Conservation (phyloP, 768 basidiomycete genomes). For the Tricholoma terreum region DNA sequence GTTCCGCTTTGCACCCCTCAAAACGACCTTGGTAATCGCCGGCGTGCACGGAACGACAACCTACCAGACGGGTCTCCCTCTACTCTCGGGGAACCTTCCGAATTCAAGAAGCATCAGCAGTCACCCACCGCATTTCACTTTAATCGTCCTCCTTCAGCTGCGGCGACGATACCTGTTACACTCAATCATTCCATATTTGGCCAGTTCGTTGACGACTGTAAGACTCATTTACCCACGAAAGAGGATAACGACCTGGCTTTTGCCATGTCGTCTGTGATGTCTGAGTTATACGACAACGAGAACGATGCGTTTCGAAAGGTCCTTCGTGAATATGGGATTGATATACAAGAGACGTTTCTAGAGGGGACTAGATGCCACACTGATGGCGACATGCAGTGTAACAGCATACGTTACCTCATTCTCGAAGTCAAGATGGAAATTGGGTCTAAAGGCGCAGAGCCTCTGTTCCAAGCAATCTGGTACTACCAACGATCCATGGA, state of each 20-base stretch:
- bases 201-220: slow-evolving; percentile 23
- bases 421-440: slow-evolving; percentile 20
- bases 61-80: background rate
- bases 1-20: no score
- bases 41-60: background rate
- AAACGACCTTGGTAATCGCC: background rate
- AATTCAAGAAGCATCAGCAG: background rate
- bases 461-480: slow-evolving; percentile 19
- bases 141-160: background rate
- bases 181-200: slow-evolving; percentile 22
- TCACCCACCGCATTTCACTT: background rate
- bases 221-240: slow-evolving; percentile 15
- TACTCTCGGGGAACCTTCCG: background rate
- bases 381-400: slow-evolving; percentile 12
- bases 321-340: slow-evolving; percentile 1
- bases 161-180: background rate
- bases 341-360: background rate
- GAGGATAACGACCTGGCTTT: slow-evolving; percentile 20
- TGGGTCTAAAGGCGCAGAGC: slow-evolving; percentile 17
- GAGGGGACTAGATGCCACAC: slow-evolving; percentile 6
- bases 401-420: slow-evolving; percentile 13
- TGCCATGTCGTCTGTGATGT: slow-evolving; percentile 17
- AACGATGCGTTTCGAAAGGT: background rate
- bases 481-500: slow-evolving; percentile 21
- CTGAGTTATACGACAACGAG: slow-evolving; percentile 19